A percentile compares a stretch with the other conserved stretches of the same genome.
Evolutionary conservation across 2,329 filamentous ascomycete genomes (phyloP).

Genomic region (Epichloe scottii): DNA sequence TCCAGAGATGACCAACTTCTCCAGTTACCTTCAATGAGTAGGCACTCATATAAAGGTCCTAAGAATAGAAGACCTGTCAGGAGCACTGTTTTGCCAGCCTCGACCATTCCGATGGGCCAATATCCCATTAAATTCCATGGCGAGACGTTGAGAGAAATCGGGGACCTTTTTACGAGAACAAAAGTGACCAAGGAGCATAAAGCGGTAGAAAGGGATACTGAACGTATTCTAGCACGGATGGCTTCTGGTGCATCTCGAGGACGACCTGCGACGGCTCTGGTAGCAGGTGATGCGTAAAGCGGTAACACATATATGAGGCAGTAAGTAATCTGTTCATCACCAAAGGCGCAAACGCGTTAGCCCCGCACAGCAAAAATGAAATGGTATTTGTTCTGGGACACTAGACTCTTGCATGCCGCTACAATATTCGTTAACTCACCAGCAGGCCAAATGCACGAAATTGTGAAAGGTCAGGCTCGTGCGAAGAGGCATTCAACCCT

Average conservation of each 20-base stretch:
- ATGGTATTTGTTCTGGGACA: neutral
- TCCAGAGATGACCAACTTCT: slow-evolving; percentile 45
- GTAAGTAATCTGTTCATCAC: slow-evolving; percentile 48
- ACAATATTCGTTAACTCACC: slow-evolving; percentile 11
- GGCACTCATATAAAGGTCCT: slow-evolving; percentile 70
- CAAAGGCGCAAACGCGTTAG: neutral
- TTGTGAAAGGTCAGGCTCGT: slow-evolving; percentile 8
- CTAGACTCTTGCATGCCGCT: neutral
- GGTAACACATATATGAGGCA: slow-evolving; percentile 84
- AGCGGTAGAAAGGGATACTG: slow-evolving; percentile 64
- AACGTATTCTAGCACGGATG: slow-evolving; percentile 73
- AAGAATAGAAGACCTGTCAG: slow-evolving; percentile 70
- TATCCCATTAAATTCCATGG: slow-evolving; percentile 59
- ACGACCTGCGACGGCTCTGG: slow-evolving; percentile 65
- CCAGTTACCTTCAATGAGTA: slow-evolving; percentile 62
- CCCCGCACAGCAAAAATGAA: neutral
- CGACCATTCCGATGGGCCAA: slow-evolving; percentile 60
- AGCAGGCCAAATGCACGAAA: slow-evolving; percentile 16
- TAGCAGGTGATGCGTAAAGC: slow-evolving; percentile 72
- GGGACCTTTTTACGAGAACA: slow-evolving; percentile 38
- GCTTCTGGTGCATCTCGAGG: slow-evolving; percentile 81
- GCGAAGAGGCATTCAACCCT: neutral
- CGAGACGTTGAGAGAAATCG: neutral
- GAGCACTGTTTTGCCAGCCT: slow-evolving; percentile 50
- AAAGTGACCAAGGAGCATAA: slow-evolving; percentile 55